These are phyloP conservation scores for Yarrowia bubula DNA, from an alignment of 805 yeast species.

Conservation along the genomic window DNA sequence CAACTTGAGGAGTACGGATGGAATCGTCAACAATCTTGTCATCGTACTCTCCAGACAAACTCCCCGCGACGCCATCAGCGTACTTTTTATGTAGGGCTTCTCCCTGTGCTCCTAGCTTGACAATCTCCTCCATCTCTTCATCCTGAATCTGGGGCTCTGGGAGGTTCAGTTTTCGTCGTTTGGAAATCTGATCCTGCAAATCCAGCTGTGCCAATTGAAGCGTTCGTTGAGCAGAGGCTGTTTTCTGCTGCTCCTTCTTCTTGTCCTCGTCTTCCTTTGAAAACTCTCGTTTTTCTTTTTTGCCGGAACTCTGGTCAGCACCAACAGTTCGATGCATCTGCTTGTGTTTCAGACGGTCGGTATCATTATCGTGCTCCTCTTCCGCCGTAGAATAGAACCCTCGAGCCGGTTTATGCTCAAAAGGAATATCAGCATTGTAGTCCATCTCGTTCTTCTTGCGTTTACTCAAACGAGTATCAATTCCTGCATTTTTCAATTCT, in stretches of 20 bases:
- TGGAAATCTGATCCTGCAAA: conserved; percentile 38
- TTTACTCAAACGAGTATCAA: conserved; percentile 37
- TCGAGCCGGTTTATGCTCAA: conserved; percentile 63
- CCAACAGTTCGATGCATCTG: conserved; percentile 39
- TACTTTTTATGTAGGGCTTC: conserved; percentile 30
- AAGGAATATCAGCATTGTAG: conserved; percentile 78
- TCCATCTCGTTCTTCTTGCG: conserved; percentile 67
- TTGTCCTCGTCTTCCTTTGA: conserved; percentile 31
- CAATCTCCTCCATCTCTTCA: conserved; percentile 38
- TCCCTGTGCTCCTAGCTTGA: conserved; percentile 35
- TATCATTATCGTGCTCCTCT: conserved; percentile 50
- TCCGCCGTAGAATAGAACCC: conserved; percentile 68
- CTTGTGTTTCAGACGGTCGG: conserved; percentile 34
- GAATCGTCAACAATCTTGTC: conserved; percentile 28
- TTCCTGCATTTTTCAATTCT: conserved; percentile 36
- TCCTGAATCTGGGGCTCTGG: conserved; percentile 41
- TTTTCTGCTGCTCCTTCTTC: conserved; percentile 35
- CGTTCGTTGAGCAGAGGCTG: conserved; percentile 34
- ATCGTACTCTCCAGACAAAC: conserved; percentile 30
- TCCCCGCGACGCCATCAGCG: conserved; percentile 30
- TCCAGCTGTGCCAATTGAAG: conserved; percentile 37
- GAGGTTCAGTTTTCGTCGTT: conserved; percentile 43
- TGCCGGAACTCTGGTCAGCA: conserved; percentile 29
- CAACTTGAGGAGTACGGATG: conserved; percentile 33
- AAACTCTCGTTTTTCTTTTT: conserved; percentile 27